Base-by-base conservation (phyloP, 2,329 filamentous ascomycete genomes). In the Monosporascus sp. region DNA sequence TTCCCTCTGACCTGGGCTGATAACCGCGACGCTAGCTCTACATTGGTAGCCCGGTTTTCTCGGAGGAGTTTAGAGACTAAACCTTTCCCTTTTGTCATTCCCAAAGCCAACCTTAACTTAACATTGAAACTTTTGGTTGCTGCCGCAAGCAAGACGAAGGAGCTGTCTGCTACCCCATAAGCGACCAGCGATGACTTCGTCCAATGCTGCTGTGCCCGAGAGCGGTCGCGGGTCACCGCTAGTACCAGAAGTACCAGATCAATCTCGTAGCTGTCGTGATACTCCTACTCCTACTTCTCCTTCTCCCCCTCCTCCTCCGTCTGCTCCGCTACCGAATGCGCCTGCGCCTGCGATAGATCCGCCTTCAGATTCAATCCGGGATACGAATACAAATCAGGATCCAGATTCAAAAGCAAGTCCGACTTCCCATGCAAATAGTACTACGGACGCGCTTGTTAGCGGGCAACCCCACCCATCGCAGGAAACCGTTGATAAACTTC, bases 121-220 rank as follows among this genome's bases (percentile, higher is more conserved):
- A 35, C 31, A 9, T 14, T 35, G 11, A 35, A 35, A 11, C 4
- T 35, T 35, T 35, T 35, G 9, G 31, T 5, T 31, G 8, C 9
- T 5, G 8, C 27, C 27, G 27, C 56, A 61, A 55, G 57, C 62
- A 59, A 70, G 78, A 75, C 78, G 78, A 79, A 81, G 73, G 78
- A 81, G 78, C 79, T 80, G 78, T 78, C 69, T 62, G 52, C 55
- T 35, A 14, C 31, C 31, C 11, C 31, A 14, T 35, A 56, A 60
- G 65, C 67, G 69, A 76, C 72, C 70, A 81, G 79, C 78, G 78
- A 82, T 82, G 79, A 81, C 77, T 80, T 82, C 79, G 79, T 80
- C 78, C 66, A 73, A 73, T 68, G 73, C 68, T 68, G 43, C 43
- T 20, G 38, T 11, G 19, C 38, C 38, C 40, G 40, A 24, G 40